Base-by-base conservation (phyloP, 176 grass and related monocot species). In the Alloteropsis semialata region DNA sequence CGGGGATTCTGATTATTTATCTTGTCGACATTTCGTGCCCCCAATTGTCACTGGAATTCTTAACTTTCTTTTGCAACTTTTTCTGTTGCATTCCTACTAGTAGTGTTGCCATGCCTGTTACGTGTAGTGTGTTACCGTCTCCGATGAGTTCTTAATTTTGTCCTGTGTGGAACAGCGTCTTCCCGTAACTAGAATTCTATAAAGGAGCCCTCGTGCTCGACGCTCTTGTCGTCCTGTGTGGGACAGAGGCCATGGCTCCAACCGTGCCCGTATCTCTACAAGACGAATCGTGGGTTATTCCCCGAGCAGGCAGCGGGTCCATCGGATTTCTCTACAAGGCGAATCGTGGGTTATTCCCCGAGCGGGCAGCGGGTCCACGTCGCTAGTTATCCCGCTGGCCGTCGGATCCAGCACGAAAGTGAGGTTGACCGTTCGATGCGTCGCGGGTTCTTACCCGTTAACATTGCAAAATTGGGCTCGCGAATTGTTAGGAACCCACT, bases 131-230 rank as follows among this genome's bases (percentile, higher is more conserved):
- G 36, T 3, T 16, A 3, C 21, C 6, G 13, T 3, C 17, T 28
- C 28, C 16, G 36, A 2, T 10, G 65, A 27, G 58, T 54, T 54
- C 75, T 50, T 53, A 3, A 3, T n/a, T n/a, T n/a, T n/a, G n/a
- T n/a, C n/a, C n/a, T n/a, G n/a, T n/a, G n/a, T n/a, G n/a, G n/a
- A n/a, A n/a, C n/a, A 38, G 38, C 66, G 63, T 57, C 28, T 42
- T 74, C 58, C 48, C 24, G 59, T 61, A 83, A 72, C 14, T 61
- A 21, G 42, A 34, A 72, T n/a, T n/a, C n/a, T n/a, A n/a, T n/a
- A 82, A 72, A 82, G 15, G 10, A n/a, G 22, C 42, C 59, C 18
- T 51, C 24, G 34, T 41, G 77, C 14, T 4, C 7, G 30, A 67
- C 4, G 46, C 21, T 46, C 59, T 27, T 7, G n/a, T n/a, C 34